phyloP scores from a whole-genome alignment of 495 filamentous ascomycete genomes.

The Penicillium lagena region DNA sequence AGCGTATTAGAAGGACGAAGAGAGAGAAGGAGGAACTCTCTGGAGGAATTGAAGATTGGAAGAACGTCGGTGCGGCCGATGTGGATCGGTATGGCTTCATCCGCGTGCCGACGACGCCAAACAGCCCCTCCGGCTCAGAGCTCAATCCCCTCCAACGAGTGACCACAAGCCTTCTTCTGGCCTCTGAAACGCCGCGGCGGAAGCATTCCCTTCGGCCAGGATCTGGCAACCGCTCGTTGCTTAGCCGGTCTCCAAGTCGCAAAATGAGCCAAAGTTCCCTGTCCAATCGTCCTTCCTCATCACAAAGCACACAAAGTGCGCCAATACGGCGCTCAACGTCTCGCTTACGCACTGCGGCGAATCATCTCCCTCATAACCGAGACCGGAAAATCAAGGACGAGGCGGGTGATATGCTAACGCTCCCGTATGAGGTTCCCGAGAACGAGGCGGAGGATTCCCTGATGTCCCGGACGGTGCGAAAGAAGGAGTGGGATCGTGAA shows the following conservation, averaged over 20 bases:
- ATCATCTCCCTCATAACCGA: slow-evolving; percentile 68
- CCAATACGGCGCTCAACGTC: slow-evolving; percentile 34
- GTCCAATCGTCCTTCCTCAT: slow-evolving; percentile 31
- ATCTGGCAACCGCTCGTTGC: slow-evolving; percentile 42
- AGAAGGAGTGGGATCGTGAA: slow-evolving; percentile 75
- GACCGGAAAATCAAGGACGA: slow-evolving; percentile 74
- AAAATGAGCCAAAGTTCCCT: slow-evolving; percentile 28
- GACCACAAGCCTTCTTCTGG: slow-evolving; percentile 58
- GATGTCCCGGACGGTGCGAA: slow-evolving; percentile 53
- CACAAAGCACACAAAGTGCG: slow-evolving; percentile 38
- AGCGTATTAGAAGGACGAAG: slow-evolving; percentile 26
- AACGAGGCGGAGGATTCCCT: slow-evolving; percentile 48
- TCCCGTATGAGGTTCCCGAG: slow-evolving; percentile 60
- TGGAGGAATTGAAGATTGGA: slow-evolving; percentile 93
- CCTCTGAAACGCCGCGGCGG: slow-evolving; percentile 56
- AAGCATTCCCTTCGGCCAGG: slow-evolving; percentile 46
- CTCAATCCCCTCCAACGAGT: slow-evolving; percentile 55
- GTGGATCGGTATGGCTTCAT: slow-evolving; percentile 98
- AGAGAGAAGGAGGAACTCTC: slow-evolving; percentile 57
- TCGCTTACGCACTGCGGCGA: slow-evolving; percentile 58
- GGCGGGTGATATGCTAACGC: slow-evolving; percentile 82
- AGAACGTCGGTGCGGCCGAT: slow-evolving; percentile 76
- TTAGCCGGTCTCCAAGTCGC: slow-evolving; percentile 49
- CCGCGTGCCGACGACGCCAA: slow-evolving; percentile 34
- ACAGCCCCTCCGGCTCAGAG: slow-evolving; percentile 25